Conservation (phyloP, 148 eudicot genomes). For the Cornus kousa region DNA sequence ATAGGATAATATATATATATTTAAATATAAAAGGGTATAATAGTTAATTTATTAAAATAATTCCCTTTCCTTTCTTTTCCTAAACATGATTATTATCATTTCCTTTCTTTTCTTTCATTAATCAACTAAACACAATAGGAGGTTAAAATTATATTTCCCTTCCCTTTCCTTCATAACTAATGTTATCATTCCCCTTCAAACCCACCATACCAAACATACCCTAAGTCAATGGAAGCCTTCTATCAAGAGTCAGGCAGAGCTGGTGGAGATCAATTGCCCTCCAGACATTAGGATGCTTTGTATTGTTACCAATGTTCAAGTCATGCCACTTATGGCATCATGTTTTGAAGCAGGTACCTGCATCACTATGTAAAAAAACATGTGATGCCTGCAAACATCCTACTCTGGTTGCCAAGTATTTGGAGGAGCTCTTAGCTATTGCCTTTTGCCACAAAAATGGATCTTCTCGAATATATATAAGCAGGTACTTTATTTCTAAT, state of each 20-base stretch:
- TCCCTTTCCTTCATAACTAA: no score
- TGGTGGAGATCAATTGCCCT: conserved; percentile 89
- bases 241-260: conserved; percentile 99
- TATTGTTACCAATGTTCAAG: neutral
- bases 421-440: conserved; percentile 60
- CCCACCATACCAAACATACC: no score
- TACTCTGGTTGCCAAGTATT: conserved; percentile 50
- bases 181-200: no score
- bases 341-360: conserved; percentile 48
- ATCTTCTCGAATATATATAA: conserved; percentile 52
- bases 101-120: no score
- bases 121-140: no score
- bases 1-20: no score
- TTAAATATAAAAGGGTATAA: no score
- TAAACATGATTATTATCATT: no score
- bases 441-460: conserved; percentile 37
- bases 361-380: conserved; percentile 61
- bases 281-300: conserved; percentile 19
- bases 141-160: no score
- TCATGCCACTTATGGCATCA: conserved; percentile 1
- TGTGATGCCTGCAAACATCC: conserved; percentile 95
- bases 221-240: conserved; percentile 93
- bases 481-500: conserved; percentile 45
- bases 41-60: no score
- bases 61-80: no score